Base-by-base conservation (phyloP, 306 rosid species). In the Boehmeria nivea region DNA sequence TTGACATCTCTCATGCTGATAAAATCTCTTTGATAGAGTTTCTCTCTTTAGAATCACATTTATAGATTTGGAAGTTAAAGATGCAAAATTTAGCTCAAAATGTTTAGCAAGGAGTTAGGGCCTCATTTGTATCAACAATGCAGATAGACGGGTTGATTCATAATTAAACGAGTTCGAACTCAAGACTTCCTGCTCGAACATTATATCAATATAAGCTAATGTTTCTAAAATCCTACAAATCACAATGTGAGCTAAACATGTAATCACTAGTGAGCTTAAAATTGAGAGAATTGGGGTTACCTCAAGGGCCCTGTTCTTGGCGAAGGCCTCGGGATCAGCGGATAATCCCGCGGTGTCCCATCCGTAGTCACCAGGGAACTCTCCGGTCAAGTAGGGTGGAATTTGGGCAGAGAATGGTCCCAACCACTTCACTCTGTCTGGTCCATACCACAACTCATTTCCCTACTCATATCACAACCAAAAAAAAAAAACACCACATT, bases 281-380 rank as follows among this genome's bases (percentile, higher is more conserved):
- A 36, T 46, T 24, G 31, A 68, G 31, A 17, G 14, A 27, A 46
- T 53, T 33, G 21, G n/a, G n/a, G 20, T 8, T 61, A 79, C 95
- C 95, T 83, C 97, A 76, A 90, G 94, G 77, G 95, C 90, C 80
- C 88, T 76, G 77, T 89, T 90, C 69, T 56, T 90, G 58, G 88
- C 90, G 69, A 89, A 86, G 31, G 97, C 95, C 79, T 89, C 94
- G 0, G 95, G 94, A 51, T 89, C 95, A 61, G 94, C 95, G 65
- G 88, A 86, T 64, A 86, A 72, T 0, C 90, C 95, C 17, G 95
- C 95, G 57, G 90, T 81, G 74, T 86, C 94, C 94, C 94, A 86
- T 42, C 94, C 90, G 66, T 89, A 89, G 69, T 86, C 95, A 3
- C 90, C 90, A 5, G 94, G 94, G 54, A 89, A 81, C 53, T 89